Evolutionary conservation across 2,329 filamentous ascomycete genomes (phyloP).

Genomic region (Nigrospora sphaerica): DNA sequence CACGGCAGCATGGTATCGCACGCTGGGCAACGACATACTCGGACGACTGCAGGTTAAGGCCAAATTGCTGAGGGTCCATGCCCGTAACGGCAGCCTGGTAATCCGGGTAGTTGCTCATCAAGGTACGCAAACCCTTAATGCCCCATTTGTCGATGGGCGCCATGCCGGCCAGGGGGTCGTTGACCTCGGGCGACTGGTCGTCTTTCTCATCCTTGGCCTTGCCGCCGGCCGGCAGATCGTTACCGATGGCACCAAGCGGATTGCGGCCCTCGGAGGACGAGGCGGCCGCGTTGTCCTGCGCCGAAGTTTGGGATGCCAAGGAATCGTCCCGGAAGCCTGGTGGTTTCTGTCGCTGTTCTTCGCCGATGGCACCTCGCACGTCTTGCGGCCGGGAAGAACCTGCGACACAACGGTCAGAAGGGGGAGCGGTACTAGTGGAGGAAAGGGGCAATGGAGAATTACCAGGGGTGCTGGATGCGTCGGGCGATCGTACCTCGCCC

Average conservation of each 20-base stretch:
- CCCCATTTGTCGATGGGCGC: constrained; percentile 57
- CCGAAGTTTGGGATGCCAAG: constrained; percentile 23
- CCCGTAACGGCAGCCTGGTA: constrained; percentile 55
- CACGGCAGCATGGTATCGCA: not conserved
- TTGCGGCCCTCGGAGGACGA: constrained; percentile 29
- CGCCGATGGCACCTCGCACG: constrained; percentile 28
- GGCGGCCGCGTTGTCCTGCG: constrained; percentile 26
- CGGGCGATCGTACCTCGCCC: constrained; percentile 41
- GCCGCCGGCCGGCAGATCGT: constrained; percentile 26
- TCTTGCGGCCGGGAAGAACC: constrained; percentile 36
- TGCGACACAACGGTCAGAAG: constrained; percentile 10
- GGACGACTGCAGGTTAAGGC: constrained; percentile 48
- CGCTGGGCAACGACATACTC: constrained; percentile 40
- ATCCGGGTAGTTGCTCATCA: constrained; percentile 59
- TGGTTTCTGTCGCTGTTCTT: constrained; percentile 38
- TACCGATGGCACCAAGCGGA: constrained; percentile 39
- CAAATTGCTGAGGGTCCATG: constrained; percentile 49
- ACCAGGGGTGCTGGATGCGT: constrained; percentile 31
- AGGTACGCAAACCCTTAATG: constrained; percentile 53
- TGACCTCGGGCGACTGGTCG: constrained; percentile 29
- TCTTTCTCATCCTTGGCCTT: constrained; percentile 38
- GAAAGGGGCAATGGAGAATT: constrained; percentile 4
- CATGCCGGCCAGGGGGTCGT: constrained; percentile 56
- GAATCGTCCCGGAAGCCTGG: constrained; percentile 36
- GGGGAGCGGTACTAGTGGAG: no score